Percentiles rank a stretch among this genome's conserved stretches.
These are phyloP conservation scores for Phytopythium sindhum DNA, from an alignment of 352 stramenopile species.

Conservation along the genomic window DNA sequence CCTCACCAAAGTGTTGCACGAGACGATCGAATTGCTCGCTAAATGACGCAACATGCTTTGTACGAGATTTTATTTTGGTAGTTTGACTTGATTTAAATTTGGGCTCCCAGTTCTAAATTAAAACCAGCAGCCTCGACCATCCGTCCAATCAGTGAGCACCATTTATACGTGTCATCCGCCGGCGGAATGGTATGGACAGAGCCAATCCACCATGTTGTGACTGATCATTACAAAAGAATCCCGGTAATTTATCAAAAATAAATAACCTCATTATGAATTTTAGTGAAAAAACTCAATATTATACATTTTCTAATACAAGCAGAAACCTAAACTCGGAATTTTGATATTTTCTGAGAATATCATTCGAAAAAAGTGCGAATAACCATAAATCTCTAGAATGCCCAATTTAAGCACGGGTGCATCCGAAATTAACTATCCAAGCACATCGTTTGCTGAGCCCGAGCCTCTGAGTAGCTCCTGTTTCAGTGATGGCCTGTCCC, in stretches of 20 bases:
- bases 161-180: conserved; percentile 1
- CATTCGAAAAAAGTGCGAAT: no score
- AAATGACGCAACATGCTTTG: neutral
- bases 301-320: no score
- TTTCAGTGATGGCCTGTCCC: neutral
- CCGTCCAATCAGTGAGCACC: neutral
- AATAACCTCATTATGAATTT: no score
- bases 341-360: no score
- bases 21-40: no score
- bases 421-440: neutral
- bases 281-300: no score
- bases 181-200: conserved; percentile 1
- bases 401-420: neutral
- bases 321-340: no score
- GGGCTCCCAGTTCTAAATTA: neutral
- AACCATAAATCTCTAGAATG: no score
- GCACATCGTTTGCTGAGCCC: no score
- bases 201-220: neutral
- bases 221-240: neutral
- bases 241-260: neutral
- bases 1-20: neutral
- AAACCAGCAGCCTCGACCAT: neutral
- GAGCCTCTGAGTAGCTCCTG: neutral
- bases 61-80: neutral
- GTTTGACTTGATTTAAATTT: neutral